Percentiles rank a stretch among this genome's conserved stretches.
phyloP scores from a whole-genome alignment of 805 yeast species.

The Geotrichum ghanense region DNA sequence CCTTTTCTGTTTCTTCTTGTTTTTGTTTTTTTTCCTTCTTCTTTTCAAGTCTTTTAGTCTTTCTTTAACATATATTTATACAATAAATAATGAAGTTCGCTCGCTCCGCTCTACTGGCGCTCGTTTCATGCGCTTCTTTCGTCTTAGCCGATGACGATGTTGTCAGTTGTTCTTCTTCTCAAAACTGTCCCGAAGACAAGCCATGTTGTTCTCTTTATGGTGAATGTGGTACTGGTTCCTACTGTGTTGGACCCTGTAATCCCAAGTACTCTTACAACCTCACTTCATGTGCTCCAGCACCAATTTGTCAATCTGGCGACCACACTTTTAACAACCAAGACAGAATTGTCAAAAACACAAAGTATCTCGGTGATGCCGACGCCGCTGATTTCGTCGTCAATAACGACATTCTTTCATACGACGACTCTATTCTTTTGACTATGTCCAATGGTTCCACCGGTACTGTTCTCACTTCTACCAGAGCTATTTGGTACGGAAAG shows the following conservation, averaged over 20 bases:
- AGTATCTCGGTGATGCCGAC: conserved; percentile 60
- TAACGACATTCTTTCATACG: conserved; percentile 36
- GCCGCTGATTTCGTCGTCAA: conserved; percentile 60
- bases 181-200: conserved; percentile 54
- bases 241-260: conserved; percentile 84
- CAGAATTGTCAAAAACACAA: conserved; percentile 25
- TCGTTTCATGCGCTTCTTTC: neutral
- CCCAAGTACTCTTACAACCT: conserved; percentile 54
- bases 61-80: too few relatives aligned
- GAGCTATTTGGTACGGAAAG: conserved; percentile 82
- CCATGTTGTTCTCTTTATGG: conserved; percentile 88
- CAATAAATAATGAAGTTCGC: neutral
- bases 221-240: conserved; percentile 61
- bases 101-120: neutral
- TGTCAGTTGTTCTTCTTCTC: neutral
- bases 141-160: neutral
- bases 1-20: neutral
- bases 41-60: neutral
- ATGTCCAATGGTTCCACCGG: conserved; percentile 73
- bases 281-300: conserved; percentile 77
- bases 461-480: conserved; percentile 68
- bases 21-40: neutral
- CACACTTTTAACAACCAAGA: conserved; percentile 23
- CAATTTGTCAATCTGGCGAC: conserved; percentile 44
- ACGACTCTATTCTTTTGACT: conserved; percentile 50